phyloP scores from a whole-genome alignment of 2,329 filamentous ascomycete genomes.

The Exophiala viscosa region DNA sequence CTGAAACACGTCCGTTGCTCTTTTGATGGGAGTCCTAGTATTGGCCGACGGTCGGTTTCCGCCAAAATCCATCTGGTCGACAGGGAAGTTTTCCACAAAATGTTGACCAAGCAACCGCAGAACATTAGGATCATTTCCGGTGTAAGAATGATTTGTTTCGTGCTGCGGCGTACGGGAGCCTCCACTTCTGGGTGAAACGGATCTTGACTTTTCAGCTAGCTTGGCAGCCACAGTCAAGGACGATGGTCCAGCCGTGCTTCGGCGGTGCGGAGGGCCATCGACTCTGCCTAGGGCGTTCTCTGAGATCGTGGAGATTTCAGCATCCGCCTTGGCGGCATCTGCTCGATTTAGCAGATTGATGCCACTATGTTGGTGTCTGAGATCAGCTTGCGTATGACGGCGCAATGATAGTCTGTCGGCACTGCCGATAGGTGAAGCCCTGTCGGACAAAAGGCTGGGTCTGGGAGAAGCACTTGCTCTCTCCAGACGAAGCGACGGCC shows the following conservation, averaged over 20 bases:
- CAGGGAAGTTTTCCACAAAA: constrained; percentile 64
- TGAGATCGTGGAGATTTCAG: constrained; percentile 63
- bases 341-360: constrained; percentile 58
- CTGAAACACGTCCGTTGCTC: constrained; percentile 49
- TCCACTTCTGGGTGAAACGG: constrained; percentile 23
- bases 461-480: constrained; percentile 14
- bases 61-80: constrained; percentile 65
- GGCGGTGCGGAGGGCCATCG: constrained; percentile 49
- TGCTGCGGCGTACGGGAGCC: constrained; percentile 42
- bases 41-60: constrained; percentile 71
- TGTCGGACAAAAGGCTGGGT: constrained; percentile 11
- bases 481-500: constrained; percentile 17
- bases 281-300: constrained; percentile 63
- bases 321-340: constrained; percentile 57
- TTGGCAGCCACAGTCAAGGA: constrained; percentile 37
- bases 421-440: constrained; percentile 5
- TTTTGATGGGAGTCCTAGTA: constrained; percentile 49
- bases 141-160: constrained; percentile 73
- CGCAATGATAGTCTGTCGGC: constrained; percentile 24
- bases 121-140: constrained; percentile 66
- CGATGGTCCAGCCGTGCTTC: constrained; percentile 33
- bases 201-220: constrained; percentile 27
- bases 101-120: constrained; percentile 73
- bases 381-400: constrained; percentile 18
- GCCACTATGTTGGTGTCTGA: constrained; percentile 53